Evolutionary conservation across 2,329 filamentous ascomycete genomes (phyloP).

Genomic region (Acrocalymma vagum): DNA sequence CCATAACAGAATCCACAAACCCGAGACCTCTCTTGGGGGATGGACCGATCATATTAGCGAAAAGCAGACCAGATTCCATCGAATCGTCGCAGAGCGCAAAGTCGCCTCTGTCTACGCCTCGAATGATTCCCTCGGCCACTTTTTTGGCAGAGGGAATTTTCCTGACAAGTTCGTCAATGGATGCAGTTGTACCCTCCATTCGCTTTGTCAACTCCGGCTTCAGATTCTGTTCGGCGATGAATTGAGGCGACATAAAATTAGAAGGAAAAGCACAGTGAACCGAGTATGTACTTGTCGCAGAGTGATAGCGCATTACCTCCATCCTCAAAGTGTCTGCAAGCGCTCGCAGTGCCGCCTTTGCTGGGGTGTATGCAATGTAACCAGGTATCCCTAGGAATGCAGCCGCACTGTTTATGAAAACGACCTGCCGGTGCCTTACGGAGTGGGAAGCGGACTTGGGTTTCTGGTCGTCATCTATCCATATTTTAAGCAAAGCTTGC

Average conservation of each 20-base stretch:
- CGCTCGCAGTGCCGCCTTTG: conserved; percentile 11
- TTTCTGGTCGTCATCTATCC: conserved; percentile 23
- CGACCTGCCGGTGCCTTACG: conserved; percentile 25
- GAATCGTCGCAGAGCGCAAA: conserved; percentile 30
- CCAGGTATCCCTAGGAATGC: conserved; percentile 30
- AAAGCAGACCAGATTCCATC: conserved; percentile 21
- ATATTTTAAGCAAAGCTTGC: conserved; percentile 26
- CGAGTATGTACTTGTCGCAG: conserved; percentile 22
- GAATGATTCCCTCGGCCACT: too few species aligned
- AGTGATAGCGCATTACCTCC: conserved; percentile 28
- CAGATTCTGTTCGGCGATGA: conserved; percentile 30
- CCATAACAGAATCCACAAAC: conserved; percentile 4
- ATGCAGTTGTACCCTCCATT: conserved; percentile 26
- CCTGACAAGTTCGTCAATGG: conserved; percentile 24
- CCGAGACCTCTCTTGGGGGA: conserved; percentile 30
- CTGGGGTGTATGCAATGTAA: conserved; percentile 27
- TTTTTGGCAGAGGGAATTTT: too few species aligned
- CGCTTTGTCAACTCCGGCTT: conserved; percentile 34
- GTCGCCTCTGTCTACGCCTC: conserved; percentile 26
- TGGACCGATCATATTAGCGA: conserved; percentile 31
- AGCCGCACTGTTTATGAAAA: conserved; percentile 33
- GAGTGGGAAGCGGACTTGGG: conserved; percentile 3
- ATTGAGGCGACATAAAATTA: conserved; percentile 28
- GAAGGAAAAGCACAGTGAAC: conserved; percentile 33
- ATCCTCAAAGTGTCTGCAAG: conserved; percentile 34